These are phyloP conservation scores for Creolimax fragrantissima DNA, from an alignment of 78 protist genomes.

Conservation along the genomic window DNA sequence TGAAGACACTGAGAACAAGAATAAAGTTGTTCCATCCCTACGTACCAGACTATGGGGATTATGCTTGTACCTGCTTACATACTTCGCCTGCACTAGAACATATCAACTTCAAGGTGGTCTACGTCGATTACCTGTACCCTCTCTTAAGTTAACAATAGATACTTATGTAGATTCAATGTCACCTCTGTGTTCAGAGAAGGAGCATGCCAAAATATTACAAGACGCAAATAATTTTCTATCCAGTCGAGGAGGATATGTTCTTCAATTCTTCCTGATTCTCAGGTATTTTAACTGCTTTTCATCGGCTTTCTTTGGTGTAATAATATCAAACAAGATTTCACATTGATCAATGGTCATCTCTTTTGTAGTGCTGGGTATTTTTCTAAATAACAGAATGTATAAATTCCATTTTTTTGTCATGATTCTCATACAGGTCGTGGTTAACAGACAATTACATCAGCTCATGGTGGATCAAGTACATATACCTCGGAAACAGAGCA, in stretches of 20 bases:
- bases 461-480: conserved; percentile 57
- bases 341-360: no score
- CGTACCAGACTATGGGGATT: background rate
- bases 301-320: no score
- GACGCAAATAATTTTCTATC: background rate
- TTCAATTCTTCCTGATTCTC: background rate
- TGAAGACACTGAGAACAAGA: background rate
- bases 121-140: background rate
- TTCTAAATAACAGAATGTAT: no score
- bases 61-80: background rate
- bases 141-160: background rate
- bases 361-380: no score
- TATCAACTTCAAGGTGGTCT: background rate
- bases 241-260: background rate
- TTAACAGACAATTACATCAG: background rate
- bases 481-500: conserved; percentile 39
- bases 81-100: background rate
- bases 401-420: no score
- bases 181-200: background rate
- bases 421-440: background rate
- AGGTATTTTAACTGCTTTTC: no score
- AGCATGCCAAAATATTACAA: background rate
- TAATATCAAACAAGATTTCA: no score
- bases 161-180: background rate
- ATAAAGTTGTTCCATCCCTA: background rate